Evolutionary conservation across 169 alveolate genomes (phyloP).

Genomic region (Fabrea salina): DNA sequence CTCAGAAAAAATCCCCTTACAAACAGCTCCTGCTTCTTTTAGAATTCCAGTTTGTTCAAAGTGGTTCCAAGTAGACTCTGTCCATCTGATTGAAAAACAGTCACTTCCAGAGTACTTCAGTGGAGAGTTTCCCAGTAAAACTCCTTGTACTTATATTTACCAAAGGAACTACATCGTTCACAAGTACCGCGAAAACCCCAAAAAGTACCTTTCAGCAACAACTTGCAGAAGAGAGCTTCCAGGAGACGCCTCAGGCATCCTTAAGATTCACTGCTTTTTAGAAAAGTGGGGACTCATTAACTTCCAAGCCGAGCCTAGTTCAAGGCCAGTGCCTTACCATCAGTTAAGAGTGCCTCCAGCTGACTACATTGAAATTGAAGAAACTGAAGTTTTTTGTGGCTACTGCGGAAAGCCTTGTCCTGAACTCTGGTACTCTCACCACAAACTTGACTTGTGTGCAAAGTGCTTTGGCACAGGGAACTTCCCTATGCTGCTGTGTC

Average conservation of each 20-base stretch:
- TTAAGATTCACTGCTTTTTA: conserved; percentile 66
- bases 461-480: conserved; percentile 30
- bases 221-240: conserved; percentile 68
- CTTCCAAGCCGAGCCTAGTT: conserved; percentile 68
- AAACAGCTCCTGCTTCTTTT: no score
- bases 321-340: conserved; percentile 60
- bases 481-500: not conserved
- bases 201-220: conserved; percentile 66
- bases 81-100: conserved; percentile 65
- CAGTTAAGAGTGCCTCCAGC: conserved; percentile 22
- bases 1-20: no score
- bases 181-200: conserved; percentile 66
- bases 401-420: conserved; percentile 60
- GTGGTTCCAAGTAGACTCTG: conserved; percentile 65
- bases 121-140: conserved; percentile 73
- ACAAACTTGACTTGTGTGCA: conserved; percentile 1
- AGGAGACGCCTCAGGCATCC: conserved; percentile 74
- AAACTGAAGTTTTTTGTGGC: conserved; percentile 61
- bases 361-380: conserved; percentile 46
- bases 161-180: conserved; percentile 71
- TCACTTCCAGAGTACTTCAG: conserved; percentile 72
- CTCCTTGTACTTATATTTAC: conserved; percentile 64
- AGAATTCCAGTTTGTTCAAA: conserved; percentile 67
- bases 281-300: conserved; percentile 80
- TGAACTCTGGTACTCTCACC: conserved; percentile 27